Conservation (phyloP, 768 basidiomycete genomes). For the Erythrobasidium yunnanense region DNA sequence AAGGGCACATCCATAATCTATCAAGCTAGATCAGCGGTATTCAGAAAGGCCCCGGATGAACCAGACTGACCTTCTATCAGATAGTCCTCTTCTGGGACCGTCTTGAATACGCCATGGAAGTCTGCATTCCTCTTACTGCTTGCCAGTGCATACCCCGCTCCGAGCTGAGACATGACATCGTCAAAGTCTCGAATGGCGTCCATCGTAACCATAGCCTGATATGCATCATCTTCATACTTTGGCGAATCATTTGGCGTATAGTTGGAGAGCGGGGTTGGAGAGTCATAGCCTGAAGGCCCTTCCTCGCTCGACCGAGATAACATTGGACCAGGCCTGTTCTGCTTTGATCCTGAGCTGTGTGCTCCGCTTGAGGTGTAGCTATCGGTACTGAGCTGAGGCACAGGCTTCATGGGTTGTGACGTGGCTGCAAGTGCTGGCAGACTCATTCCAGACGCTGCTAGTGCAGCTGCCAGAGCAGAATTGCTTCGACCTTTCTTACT, state of each 20-base stretch:
- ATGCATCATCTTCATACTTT: slow-evolving; percentile 23
- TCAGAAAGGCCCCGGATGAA: background rate
- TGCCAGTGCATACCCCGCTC: slow-evolving; percentile 68
- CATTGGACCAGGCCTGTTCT: background rate
- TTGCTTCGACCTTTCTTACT: too few species aligned
- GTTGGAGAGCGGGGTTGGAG: slow-evolving; percentile 15
- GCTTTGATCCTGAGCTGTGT: too few species aligned
- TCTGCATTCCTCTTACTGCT: slow-evolving; percentile 88
- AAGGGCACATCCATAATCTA: slow-evolving; percentile 94
- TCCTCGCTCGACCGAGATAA: background rate
- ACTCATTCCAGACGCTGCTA: background rate
- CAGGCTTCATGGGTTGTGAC: background rate
- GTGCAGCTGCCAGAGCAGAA: background rate
- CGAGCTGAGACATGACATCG: slow-evolving; percentile 36
- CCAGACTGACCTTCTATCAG: slow-evolving; percentile 77
- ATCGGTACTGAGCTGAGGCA: background rate
- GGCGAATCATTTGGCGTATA: slow-evolving; percentile 23
- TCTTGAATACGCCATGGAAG: slow-evolving; percentile 85
- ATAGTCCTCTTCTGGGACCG: slow-evolving; percentile 87
- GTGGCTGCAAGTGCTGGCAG: background rate
- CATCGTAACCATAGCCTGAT: slow-evolving; percentile 29
- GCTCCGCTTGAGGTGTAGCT: too few species aligned
- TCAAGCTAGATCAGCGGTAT: background rate
- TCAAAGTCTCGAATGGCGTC: slow-evolving; percentile 37
- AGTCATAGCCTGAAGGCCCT: slow-evolving; percentile 12